Percentiles rank a stretch among this genome's conserved stretches.
Evolutionary conservation across 371 early-diverging fungal species (phyloP).

Genomic region (Basidiobolus meristosporus): DNA sequence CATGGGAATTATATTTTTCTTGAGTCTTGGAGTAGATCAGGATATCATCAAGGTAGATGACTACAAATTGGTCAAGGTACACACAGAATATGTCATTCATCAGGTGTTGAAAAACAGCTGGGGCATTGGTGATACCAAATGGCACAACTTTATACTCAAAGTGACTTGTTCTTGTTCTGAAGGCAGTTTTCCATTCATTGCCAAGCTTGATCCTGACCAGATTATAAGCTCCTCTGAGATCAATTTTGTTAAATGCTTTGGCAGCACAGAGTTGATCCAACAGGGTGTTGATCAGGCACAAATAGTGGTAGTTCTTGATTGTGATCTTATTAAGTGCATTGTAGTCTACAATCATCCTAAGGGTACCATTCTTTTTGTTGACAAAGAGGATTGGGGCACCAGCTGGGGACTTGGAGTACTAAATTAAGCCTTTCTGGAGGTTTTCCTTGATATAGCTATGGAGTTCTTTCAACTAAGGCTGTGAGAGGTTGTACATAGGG

Average conservation of each 20-base stretch:
- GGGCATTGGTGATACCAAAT: conserved; percentile 25
- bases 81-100: no score
- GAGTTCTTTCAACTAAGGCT: no score
- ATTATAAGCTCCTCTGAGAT: no score
- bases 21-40: no score
- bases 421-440: conserved; percentile 6
- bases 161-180: conserved; percentile 13
- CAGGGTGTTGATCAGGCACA: conserved; percentile 14
- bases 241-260: conserved; percentile 8
- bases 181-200: conserved; percentile 15
- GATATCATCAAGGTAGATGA: no score
- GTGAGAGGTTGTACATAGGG: no score
- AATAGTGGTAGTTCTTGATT: conserved; percentile 8
- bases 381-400: conserved; percentile 35
- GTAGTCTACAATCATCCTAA: conserved; percentile 6
- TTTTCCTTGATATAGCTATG: conserved; percentile 11
- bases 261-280: conserved; percentile 9
- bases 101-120: no score
- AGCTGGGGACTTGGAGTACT: conserved; percentile 3
- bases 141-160: conserved; percentile 20
- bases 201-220: no score
- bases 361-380: conserved; percentile 8
- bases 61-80: no score
- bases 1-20: no score
- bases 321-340: conserved; percentile 5